Evolutionary conservation across 176 grass and related monocot species (phyloP).

Genomic region (Aegilops bicornis): DNA sequence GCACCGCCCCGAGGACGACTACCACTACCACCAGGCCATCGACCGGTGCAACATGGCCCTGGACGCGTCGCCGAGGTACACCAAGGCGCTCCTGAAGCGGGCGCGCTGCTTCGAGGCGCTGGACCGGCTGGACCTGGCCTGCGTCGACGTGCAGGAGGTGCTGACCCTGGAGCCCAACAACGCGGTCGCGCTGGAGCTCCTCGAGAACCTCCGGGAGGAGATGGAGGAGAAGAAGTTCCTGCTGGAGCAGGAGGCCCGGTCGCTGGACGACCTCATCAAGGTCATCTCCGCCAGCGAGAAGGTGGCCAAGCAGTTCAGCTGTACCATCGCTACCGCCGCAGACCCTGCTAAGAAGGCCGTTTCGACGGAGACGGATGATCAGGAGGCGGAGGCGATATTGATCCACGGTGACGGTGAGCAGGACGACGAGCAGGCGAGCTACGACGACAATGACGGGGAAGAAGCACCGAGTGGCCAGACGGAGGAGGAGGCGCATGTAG

Average conservation of each 20-base stretch:
- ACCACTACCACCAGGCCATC: slow-evolving; percentile 19
- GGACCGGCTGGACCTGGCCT: slow-evolving; percentile 10
- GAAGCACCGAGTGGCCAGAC: background rate
- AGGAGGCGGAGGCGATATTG: background rate
- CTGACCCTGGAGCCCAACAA: slow-evolving; percentile 16
- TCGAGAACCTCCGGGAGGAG: background rate
- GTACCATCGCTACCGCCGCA: background rate
- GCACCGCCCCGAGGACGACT: background rate
- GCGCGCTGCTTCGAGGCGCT: slow-evolving; percentile 84
- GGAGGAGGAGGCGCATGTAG: background rate
- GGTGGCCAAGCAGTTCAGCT: slow-evolving; percentile 4
- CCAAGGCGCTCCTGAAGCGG: slow-evolving; percentile 86
- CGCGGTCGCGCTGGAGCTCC: slow-evolving; percentile 7
- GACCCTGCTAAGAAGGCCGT: background rate
- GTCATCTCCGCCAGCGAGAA: slow-evolving; percentile 22
- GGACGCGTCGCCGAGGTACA: slow-evolving; percentile 64
- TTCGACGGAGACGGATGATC: background rate
- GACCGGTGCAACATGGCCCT: slow-evolving; percentile 73
- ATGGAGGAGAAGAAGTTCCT: slow-evolving; percentile 23
- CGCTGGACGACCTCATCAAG: slow-evolving; percentile 13
- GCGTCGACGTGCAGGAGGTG: slow-evolving; percentile 20
- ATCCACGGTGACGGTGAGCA: background rate
- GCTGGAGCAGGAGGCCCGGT: slow-evolving; percentile 21
- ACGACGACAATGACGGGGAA: no score
- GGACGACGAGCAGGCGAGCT: background rate